Evolutionary conservation across 2,329 filamentous ascomycete species (phyloP), one percentile per base, ranked within the genome.

Genomic region (Didymella arachidicola): DNA sequence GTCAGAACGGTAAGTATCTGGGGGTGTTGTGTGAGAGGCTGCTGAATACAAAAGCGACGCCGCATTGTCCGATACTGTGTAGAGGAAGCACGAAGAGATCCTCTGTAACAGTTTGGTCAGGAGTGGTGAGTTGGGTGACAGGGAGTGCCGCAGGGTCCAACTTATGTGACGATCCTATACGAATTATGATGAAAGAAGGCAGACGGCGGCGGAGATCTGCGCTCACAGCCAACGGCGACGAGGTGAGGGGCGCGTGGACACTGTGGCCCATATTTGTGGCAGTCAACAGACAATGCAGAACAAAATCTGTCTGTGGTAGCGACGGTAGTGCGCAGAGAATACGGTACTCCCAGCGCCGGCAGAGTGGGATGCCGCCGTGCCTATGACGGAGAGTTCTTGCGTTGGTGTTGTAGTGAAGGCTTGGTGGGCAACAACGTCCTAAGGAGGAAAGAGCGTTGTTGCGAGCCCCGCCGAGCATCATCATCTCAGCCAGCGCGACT

Each of bases 161-260:
- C 44, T 60, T 53, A 62, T 63, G 57, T 49, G 70, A 61, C 64
- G 69, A 72, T 72, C 70, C 46, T 57, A 29, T 62, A 65, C 64
- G 49, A 41, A 64, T 65, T 26, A 51, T 36, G 64, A 61, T 44
- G 56, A 66, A 62, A 64, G 64, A 59, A 51, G 65, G 57, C 58
- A 36, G 46, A 18, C 26, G 59, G 51, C 50, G 42, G 57, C 57
- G 57, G 59, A 34, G 69, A 72, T 69, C 70, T 65, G 65, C 70
- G 48, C 50, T 47, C 57, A 61, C 52, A 46, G 53, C 53, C 61
- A 58, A 57, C 62, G 51, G 59, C 54, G 54, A 59, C 19, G 54
- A 62, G 53, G 57, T 63, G 62, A 57, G 64, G 54, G 64, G 57
- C 63, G 61, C 38, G 43, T 48, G 53, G 41, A 57, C 41, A 48